Base-by-base conservation (phyloP, 441 rosid genomes). In the Pelargonium myrrhifolium region DNA sequence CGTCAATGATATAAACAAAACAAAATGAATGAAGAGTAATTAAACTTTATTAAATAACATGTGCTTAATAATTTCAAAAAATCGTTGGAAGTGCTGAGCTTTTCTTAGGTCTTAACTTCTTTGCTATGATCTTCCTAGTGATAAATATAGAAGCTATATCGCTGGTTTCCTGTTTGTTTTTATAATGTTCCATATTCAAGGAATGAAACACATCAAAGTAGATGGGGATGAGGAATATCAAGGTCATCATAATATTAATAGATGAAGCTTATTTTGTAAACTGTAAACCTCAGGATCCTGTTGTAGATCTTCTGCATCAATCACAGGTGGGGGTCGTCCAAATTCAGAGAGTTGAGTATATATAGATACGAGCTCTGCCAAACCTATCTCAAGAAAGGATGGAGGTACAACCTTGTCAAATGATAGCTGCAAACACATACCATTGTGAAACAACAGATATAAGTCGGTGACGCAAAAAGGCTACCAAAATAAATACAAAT, bases 301-400 rank as follows among this genome's bases (percentile, higher is more conserved):
- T 69, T 79, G 87, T 73, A 92, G 90, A 69, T 88, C 96, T 43
- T 78, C 84, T 0, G 89, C 83, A 79, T 90, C 95, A 31, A 92
- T 76, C 61, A 92, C 81, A 39, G 86, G 71, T 4, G 96, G 96
- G 28, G 83, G 77, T 70, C 56, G 83, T 80, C 96, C 96, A 81
- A 80, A 70, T 64, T 79, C 82, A 76, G 81, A 89, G 40, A 92
- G 93, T 72, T 88, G 89, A 59, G 79, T 80, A 72, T 84, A 92
- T 75, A 88, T 83, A 61, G 88, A 78, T 65, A 89, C 85, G 59
- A 92, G 66, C 15, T 89, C 92, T 63, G 77, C 88, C 75, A 92
- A 75, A 71, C 98, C 95, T 68, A 90, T 24, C 77, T 90, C 98
- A 15, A 80, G 76, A 78, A 88, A 79, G 20, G 98, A 83, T 72